Conservation (phyloP, 2,329 filamentous ascomycete species). For the Neoarthrinium moseri region DNA sequence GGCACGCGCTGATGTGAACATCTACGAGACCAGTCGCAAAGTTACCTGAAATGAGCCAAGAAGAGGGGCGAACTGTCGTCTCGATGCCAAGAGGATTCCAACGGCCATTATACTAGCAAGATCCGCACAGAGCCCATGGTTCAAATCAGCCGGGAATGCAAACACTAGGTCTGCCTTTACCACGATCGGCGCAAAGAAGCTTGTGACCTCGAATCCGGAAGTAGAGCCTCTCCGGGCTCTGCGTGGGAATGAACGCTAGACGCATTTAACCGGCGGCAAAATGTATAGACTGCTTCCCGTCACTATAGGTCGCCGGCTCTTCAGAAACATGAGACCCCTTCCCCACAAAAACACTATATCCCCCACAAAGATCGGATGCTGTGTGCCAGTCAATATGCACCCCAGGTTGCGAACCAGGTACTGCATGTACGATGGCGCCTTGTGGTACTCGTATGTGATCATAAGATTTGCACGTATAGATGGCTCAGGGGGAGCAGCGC, state of each 20-base stretch:
- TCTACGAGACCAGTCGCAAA: too few species aligned
- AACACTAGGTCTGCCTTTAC: not conserved
- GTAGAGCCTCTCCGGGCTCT: not conserved
- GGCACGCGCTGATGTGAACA: too few species aligned
- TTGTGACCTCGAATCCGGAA: not conserved
- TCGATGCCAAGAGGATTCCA: not conserved
- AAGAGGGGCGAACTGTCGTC: too few species aligned
- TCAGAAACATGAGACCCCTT: constrained; percentile 7
- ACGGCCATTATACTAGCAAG: not conserved
- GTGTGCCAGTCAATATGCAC: constrained; percentile 5
- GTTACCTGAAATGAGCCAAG: too few species aligned
- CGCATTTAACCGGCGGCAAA: constrained; percentile 21
- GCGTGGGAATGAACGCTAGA: not conserved
- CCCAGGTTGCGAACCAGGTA: constrained; percentile 18
- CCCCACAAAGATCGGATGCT: constrained; percentile 1
- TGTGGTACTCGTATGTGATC: constrained; percentile 1
- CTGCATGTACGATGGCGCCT: constrained; percentile 14
- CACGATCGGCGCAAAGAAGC: not conserved
- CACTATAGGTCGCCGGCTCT: constrained; percentile 19
- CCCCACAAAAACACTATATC: constrained; percentile 10
- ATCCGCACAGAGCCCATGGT: not conserved
- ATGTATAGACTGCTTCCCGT: constrained; percentile 11
- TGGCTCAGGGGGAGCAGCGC: too few species aligned
- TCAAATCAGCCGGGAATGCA: constrained; percentile 6
- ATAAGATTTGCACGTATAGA: too few species aligned